These are phyloP conservation scores for Backusella parvicylindrica DNA, from an alignment of 192 early-diverging fungal genomes.

Conservation along the genomic window DNA sequence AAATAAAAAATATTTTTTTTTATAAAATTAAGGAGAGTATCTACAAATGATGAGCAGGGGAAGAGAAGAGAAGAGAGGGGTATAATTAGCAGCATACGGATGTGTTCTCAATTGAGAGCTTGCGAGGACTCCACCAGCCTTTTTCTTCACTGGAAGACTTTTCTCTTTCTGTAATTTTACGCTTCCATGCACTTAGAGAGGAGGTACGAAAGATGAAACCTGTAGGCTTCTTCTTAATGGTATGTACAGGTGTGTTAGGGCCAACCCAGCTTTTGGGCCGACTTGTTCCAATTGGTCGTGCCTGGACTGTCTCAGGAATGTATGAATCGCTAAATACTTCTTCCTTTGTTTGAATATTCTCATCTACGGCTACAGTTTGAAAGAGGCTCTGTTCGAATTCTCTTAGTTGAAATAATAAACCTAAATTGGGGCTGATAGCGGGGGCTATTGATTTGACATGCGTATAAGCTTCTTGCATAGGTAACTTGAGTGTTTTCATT, in stretches of 20 bases:
- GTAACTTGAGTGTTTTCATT: constrained; percentile 65
- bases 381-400: constrained; percentile 53
- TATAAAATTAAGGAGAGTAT: neutral
- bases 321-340: neutral
- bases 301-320: constrained; percentile 2
- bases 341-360: neutral
- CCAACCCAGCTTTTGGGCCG: neutral
- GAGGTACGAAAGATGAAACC: neutral
- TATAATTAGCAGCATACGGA: constrained; percentile 1
- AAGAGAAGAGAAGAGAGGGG: neutral
- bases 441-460: constrained; percentile 68
- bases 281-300: neutral
- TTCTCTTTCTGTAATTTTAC: neutral
- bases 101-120: constrained; percentile 1
- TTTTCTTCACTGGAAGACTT: neutral
- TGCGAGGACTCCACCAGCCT: constrained; percentile 3
- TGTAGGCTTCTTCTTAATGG: neutral
- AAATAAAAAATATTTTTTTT: neutral
- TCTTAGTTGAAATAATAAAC: constrained; percentile 73
- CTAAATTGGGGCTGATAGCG: constrained; percentile 81
- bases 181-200: neutral
- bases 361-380: neutral
- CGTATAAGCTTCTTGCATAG: constrained; percentile 66
- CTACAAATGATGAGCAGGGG: constrained; percentile 2
- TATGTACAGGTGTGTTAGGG: neutral